These are phyloP conservation scores for Fusarium armeniacum DNA, from an alignment of 2,329 filamentous ascomycete genomes.

Conservation along the genomic window DNA sequence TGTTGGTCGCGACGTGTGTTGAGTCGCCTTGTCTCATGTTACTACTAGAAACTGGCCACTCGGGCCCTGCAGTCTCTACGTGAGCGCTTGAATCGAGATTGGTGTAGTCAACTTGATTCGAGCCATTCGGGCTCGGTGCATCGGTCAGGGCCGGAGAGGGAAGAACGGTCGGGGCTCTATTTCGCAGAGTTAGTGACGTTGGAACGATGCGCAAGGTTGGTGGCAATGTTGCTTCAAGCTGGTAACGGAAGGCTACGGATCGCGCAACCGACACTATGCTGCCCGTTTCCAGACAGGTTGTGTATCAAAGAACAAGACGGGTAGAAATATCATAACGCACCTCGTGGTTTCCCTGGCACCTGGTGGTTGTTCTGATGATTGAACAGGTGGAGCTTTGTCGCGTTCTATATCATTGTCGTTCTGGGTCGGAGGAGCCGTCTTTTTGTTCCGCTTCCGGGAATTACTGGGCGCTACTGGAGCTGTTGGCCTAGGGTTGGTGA, in stretches of 20 bases:
- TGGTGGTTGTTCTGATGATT: constrained; percentile 27
- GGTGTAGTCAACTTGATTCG: constrained; percentile 55
- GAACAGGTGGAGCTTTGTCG: constrained; percentile 17
- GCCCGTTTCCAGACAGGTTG: constrained; percentile 2
- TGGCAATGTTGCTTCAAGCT: constrained; percentile 14
- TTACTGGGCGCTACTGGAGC: constrained; percentile 22
- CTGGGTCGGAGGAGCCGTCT: constrained; percentile 20
- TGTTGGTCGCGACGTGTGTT: constrained; percentile 22
- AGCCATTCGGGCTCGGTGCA: constrained; percentile 65
- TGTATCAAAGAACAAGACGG: background rate
- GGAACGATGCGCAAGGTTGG: constrained; percentile 8
- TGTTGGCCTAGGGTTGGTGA: constrained; percentile 22
- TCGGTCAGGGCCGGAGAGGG: constrained; percentile 75
- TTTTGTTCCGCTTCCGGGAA: constrained; percentile 45
- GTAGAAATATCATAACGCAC: constrained; percentile 18
- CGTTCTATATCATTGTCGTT: constrained; percentile 33
- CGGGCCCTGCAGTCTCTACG: constrained; percentile 23
- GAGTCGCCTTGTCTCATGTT: constrained; percentile 25
- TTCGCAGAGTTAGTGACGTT: constrained; percentile 33
- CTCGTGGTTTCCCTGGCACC: constrained; percentile 27
- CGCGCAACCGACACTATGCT: constrained; percentile 1
- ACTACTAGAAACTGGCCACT: constrained; percentile 19
- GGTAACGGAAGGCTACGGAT: constrained; percentile 19
- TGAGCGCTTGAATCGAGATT: constrained; percentile 36
- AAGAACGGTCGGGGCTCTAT: constrained; percentile 58